Conservation (phyloP, 2,329 filamentous ascomycete species). For the Fusarium coicis region DNA sequence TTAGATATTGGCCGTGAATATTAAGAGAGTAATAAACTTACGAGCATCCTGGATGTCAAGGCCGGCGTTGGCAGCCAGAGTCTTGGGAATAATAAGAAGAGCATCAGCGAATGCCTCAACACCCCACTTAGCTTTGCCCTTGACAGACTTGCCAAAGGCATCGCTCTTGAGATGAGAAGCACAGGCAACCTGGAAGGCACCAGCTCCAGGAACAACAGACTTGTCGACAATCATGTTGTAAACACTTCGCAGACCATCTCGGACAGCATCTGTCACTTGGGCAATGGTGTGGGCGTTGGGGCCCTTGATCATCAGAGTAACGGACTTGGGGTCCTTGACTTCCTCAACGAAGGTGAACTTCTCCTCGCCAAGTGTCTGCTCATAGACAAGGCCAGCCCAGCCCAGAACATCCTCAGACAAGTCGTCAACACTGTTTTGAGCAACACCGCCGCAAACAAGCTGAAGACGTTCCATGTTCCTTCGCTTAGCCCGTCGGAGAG, state of each 20-base stretch:
- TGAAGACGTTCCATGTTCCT: constrained; percentile 99
- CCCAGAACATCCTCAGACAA: constrained; percentile 87
- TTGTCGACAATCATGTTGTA: constrained; percentile 99
- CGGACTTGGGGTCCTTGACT: constrained; percentile 98
- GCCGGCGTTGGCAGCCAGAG: constrained; percentile 92
- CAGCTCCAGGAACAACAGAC: constrained; percentile 92
- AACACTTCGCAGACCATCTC: constrained; percentile 93
- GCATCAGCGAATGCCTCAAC: constrained; percentile 96
- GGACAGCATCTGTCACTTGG: constrained; percentile 95
- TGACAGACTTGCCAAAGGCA: constrained; percentile 87
- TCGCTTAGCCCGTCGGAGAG: constrained; percentile 92
- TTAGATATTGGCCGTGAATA: constrained; percentile 28
- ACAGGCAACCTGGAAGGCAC: constrained; percentile 95
- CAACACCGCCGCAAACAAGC: constrained; percentile 88
- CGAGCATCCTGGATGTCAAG: constrained; percentile 96
- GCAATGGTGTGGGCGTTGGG: constrained; percentile 97
- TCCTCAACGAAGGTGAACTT: constrained; percentile 99
- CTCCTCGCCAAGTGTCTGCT: constrained; percentile 97
- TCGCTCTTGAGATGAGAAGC: constrained; percentile 89
- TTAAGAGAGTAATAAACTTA: constrained; percentile 61
- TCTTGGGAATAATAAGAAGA: constrained; percentile 95
- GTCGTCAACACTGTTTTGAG: constrained; percentile 97
- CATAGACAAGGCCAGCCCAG: constrained; percentile 96
- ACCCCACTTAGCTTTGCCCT: constrained; percentile 97
- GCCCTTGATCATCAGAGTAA: constrained; percentile 97